Base-by-base conservation (phyloP, 2,329 filamentous ascomycete genomes). In the Penicillium frequentans region DNA sequence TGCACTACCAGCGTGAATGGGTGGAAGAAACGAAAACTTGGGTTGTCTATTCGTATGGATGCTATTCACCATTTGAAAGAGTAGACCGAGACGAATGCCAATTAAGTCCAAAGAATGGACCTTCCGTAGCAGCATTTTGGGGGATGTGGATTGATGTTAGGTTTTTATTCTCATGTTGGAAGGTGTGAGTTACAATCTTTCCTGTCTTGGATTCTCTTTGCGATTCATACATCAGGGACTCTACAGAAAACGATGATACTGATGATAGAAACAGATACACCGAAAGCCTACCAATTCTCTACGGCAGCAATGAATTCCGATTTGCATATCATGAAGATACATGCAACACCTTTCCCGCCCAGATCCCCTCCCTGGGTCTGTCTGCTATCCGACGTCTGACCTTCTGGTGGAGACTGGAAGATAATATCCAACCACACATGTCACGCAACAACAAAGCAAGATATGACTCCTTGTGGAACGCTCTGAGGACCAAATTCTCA, bases 1-100 rank as follows among this genome's bases (percentile, higher is more conserved):
- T 45, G 16, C 50, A 52, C 27, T 52, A 52, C 39, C 14, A 52
- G 14, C 21, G 39, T 31, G 42, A 52, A n/a, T 52, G 50, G 50
- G 11, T 24, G 10, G 13, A 33, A 23, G 42, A 37, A 19, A 35
- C 24, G 26, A 26, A 26, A 24, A 27, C 23, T 14, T 46, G 50
- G 50, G n/a, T 24, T 26, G 19, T 45, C 9, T 35, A 37, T 37
- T 31, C 50, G 14, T 52, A 23, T 46, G 42, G 7, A 11, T 52
- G 50, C 27, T 52, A 16, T 37, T 6, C 11, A 5, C 2, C 5
- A 24, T 24, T 0, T 6, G 27, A 52, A 35, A 35, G 50, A 45
- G 7, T 52, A 11, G 50, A 24, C 4, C 24, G 1, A 24, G 24
- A 24, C 5, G 24, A 24, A 24, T 24, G 24, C 4, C 24, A 24